Conservation (phyloP, 1,139 yeast genomes). For the Blastobotrys elegans region DNA sequence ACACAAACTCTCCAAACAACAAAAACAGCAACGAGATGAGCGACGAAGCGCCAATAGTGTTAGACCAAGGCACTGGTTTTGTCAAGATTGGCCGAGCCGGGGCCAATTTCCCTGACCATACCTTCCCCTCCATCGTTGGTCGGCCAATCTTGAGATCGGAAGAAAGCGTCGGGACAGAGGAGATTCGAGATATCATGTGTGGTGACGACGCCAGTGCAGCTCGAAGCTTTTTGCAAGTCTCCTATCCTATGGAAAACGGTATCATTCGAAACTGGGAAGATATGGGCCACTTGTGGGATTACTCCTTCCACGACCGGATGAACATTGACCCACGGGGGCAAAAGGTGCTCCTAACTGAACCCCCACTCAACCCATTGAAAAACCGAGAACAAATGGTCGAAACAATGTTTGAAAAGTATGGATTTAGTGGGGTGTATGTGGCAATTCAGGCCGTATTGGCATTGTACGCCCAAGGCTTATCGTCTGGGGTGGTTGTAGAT, state of each 20-base stretch:
- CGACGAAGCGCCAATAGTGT: slow-evolving; percentile 42
- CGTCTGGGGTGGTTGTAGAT: slow-evolving; percentile 98
- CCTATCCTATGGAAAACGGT: slow-evolving; percentile 99
- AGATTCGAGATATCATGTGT: slow-evolving; percentile 86
- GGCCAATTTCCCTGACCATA: slow-evolving; percentile 93
- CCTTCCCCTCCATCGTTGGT: slow-evolving; percentile 98
- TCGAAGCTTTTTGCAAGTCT: slow-evolving; percentile 81
- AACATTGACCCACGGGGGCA: slow-evolving; percentile 69
- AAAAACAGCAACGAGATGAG: neutral
- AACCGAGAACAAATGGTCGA: slow-evolving; percentile 98
- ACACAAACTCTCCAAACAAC: neutral
- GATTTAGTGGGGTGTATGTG: slow-evolving; percentile 93
- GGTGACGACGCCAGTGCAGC: slow-evolving; percentile 94
- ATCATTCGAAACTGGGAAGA: slow-evolving; percentile 97
- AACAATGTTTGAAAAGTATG: slow-evolving; percentile 94
- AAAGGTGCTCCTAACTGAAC: slow-evolving; percentile 87
- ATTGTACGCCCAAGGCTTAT: slow-evolving; percentile 91
- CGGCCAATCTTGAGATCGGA: slow-evolving; percentile 97
- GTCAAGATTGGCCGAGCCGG: slow-evolving; percentile 88
- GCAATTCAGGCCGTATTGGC: slow-evolving; percentile 98
- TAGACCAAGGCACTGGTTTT: slow-evolving; percentile 99
- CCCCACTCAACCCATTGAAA: slow-evolving; percentile 98
- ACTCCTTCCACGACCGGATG: slow-evolving; percentile 90
- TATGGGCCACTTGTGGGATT: slow-evolving; percentile 98
- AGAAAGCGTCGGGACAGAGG: slow-evolving; percentile 53